Base-by-base conservation (phyloP, 2,329 filamentous ascomycete genomes). In the Saccharata proteae region DNA sequence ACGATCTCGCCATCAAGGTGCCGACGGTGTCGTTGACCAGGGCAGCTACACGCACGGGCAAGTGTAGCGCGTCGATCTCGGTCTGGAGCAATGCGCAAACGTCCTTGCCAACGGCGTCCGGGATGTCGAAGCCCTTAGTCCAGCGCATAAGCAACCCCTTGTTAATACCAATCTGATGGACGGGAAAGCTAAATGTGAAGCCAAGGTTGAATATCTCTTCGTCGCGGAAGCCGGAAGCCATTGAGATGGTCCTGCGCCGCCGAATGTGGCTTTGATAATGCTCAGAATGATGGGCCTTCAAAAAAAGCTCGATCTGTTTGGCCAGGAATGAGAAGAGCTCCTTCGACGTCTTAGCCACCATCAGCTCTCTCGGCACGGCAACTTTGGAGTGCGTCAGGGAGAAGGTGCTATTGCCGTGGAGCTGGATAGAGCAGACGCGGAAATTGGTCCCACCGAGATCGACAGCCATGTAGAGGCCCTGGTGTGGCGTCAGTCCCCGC, bases 361-460 rank as follows among this genome's bases (percentile, higher is more conserved):
- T 96, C 51, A 96, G 67, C 43, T 88, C 72, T 43, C 75, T 78
- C 6, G 90, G 90, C 36, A 98, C 92, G 39, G 85, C 73, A 35
- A 92, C 80, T 62, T 96, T 96, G 59, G 75, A 83, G 63, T 84
- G 92, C 32, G 80, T 92, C 46, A 96, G 73, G 57, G 82, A 83
- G 66, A 94, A 96, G 35, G 85, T 94, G 46, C 80, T 86, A 62
- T 96, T 84, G 49, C 90, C 90, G 53, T 93, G 86, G 38, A 98
- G 69, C 45, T 82, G 73, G 49, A 98, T 80, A 25, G 88, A 94
- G 64, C 90, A 98, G 49, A 98, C 90, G 46, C 90, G 80, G 61
- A 96, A 93, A 64, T 98, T 98, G 42, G 90, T 98, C 47, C 90
- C 90, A 40, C 90, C 90, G n/a, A 98, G 71, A 51, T 98, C 90